Percentiles rank a stretch among this genome's conserved stretches.
These are phyloP conservation scores for Fusarium phyllophilum DNA, from an alignment of 2,329 filamentous ascomycete genomes.

Conservation along the genomic window DNA sequence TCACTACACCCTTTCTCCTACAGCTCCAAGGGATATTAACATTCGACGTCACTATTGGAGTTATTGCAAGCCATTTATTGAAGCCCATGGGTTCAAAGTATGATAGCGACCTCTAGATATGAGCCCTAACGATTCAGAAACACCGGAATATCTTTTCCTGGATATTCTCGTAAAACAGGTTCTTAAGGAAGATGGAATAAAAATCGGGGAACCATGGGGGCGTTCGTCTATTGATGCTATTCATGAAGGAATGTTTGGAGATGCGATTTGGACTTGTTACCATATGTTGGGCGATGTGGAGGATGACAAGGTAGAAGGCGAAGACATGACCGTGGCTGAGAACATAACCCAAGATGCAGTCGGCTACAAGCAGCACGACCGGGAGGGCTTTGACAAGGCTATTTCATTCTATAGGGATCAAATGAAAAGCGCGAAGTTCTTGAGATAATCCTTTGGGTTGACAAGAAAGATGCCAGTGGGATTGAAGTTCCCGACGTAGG, in stretches of 20 bases:
- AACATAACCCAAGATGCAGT: not conserved
- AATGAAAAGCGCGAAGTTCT: not conserved
- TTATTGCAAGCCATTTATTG: no score
- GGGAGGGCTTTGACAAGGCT: not conserved
- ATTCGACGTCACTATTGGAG: no score
- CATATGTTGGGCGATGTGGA: not conserved
- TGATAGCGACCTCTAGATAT: no score
- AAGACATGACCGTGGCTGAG: not conserved
- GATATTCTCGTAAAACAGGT: not conserved
- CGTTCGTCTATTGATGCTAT: no score
- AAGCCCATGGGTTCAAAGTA: no score
- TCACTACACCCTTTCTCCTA: no score
- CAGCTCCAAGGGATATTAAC: no score
- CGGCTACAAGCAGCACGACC: fast-evolving
- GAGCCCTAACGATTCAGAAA: no score
- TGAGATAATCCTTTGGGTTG: not conserved
- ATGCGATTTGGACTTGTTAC: not conserved
- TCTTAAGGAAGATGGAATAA: no score
- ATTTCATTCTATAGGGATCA: not conserved
- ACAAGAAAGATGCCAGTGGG: not conserved
- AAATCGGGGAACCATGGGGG: not conserved
- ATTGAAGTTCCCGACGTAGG: fast-evolving
- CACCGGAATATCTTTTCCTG: no score
- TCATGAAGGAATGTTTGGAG: no score
- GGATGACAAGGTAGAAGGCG: not conserved